Percentiles rank a stretch among this genome's conserved stretches.
phyloP scores from a whole-genome alignment of 495 filamentous ascomycete species.

The Neurospora africana region DNA sequence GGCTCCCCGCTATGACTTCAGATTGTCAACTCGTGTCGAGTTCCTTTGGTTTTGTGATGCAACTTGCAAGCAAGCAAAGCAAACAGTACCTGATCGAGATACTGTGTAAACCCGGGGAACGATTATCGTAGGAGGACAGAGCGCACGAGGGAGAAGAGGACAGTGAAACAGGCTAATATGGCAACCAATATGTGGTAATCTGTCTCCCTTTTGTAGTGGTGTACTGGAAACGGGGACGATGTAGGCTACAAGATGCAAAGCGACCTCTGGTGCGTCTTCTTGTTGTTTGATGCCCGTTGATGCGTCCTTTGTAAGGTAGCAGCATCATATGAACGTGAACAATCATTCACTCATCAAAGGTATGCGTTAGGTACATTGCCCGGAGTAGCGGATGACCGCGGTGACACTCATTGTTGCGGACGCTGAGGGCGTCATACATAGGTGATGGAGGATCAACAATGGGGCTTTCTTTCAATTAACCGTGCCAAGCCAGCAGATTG shows the following conservation, averaged over 20 bases:
- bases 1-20: neutral
- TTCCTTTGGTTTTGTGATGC: neutral
- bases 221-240: neutral
- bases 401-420: neutral
- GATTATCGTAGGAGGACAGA: neutral
- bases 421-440: neutral
- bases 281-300: neutral
- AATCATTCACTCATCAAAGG: no score
- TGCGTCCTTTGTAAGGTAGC: neutral
- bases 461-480: neutral
- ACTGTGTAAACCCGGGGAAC: neutral
- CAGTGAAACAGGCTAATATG: neutral
- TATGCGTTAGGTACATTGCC: neutral
- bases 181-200: neutral
- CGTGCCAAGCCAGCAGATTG: neutral
- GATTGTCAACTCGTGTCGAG: neutral
- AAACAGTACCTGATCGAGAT: neutral
- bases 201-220: neutral
- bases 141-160: neutral
- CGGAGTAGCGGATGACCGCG: neutral
- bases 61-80: neutral
- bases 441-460: neutral
- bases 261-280: neutral
- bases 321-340: neutral
- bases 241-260: neutral